A percentile compares a stretch with the other conserved stretches of the same genome.
Evolutionary conservation across 139 green algal species (phyloP).

Genomic region (Closterium sp.): DNA sequence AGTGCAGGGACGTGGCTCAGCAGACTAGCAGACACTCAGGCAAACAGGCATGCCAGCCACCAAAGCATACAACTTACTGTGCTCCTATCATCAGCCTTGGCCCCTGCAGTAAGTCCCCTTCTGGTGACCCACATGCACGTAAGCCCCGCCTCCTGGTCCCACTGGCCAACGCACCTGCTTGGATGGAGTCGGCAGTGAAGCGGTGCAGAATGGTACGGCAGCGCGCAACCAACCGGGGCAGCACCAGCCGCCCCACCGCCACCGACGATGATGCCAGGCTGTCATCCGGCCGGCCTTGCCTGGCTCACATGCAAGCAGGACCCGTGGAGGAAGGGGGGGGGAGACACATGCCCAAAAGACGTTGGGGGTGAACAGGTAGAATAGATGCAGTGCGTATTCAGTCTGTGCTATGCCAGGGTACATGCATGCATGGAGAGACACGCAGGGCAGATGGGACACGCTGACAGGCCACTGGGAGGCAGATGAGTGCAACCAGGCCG

Average conservation of each 20-base stretch:
- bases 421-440: not conserved
- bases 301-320: not conserved
- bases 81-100: no score
- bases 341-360: not conserved
- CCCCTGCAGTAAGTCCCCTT: no score
- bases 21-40: not conserved
- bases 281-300: constrained; percentile 1
- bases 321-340: no score
- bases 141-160: no score
- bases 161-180: not conserved
- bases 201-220: constrained; percentile 60
- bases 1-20: not conserved
- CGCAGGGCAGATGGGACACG: no score
- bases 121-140: no score
- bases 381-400: not conserved
- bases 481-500: not conserved
- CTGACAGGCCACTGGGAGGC: no score
- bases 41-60: not conserved
- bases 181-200: constrained; percentile 19
- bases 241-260: constrained; percentile 62
- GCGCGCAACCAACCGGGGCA: constrained; percentile 70
- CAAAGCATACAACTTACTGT: no score
- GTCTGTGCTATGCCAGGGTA: no score
- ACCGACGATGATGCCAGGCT: constrained; percentile 16
- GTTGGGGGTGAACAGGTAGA: no score